A percentile compares a stretch with the other conserved stretches of the same genome.
Evolutionary conservation across 1,139 yeast genomes (phyloP).

Genomic region (Pneumocystis murina): DNA sequence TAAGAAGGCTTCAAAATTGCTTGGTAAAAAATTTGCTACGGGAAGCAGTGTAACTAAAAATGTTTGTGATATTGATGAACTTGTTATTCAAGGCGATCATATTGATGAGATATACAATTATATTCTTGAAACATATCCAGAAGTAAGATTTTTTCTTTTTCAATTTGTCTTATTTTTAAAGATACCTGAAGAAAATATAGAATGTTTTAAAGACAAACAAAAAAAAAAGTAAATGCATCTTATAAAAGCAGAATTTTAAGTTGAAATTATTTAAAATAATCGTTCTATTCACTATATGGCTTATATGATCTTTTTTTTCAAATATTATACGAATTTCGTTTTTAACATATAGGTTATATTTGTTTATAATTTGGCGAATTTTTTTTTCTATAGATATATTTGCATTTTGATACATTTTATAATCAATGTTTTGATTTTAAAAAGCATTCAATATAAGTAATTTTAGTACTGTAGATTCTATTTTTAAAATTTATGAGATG

Average conservation of each 20-base stretch:
- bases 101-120: conserved; percentile 79
- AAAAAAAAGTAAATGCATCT: not conserved
- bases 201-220: not conserved
- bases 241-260: not conserved
- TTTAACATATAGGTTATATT: not conserved
- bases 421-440: too few relatives aligned
- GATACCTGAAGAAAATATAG: not conserved
- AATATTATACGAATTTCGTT: too few relatives aligned
- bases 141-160: conserved; percentile 19
- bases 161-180: not conserved
- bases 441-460: too few relatives aligned
- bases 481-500: too few relatives aligned
- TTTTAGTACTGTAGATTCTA: too few relatives aligned
- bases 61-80: conserved; percentile 83
- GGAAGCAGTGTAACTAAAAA: conserved; percentile 92
- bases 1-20: conserved; percentile 80
- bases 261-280: not conserved
- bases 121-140: conserved; percentile 54
- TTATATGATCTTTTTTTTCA: not conserved
- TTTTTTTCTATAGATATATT: too few relatives aligned
- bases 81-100: conserved; percentile 88
- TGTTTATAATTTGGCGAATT: not conserved
- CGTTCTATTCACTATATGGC: not conserved
- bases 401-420: too few relatives aligned
- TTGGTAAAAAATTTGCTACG: conserved; percentile 89